Conservation (phyloP, 2,329 filamentous ascomycete species). For the Samsoniella hepiali region DNA sequence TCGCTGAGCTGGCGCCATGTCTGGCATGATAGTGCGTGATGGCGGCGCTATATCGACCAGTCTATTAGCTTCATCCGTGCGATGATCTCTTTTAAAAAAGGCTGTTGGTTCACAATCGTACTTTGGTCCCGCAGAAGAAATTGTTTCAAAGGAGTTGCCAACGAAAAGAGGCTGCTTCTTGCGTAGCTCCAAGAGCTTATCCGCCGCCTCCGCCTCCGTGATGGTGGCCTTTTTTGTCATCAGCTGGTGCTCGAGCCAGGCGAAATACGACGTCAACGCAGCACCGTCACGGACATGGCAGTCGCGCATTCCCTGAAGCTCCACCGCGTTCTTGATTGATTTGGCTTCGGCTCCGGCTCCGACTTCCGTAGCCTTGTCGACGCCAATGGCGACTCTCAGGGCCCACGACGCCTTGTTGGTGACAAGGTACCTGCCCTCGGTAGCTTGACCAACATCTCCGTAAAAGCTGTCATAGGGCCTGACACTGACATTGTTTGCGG, state of each 20-base stretch:
- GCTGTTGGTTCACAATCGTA: constrained; percentile 34
- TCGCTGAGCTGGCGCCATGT: constrained; percentile 71
- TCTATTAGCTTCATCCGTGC: constrained; percentile 15
- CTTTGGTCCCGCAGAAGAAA: constrained; percentile 85
- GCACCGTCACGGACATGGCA: constrained; percentile 94
- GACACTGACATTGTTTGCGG: constrained; percentile 66
- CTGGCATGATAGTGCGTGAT: constrained; percentile 96
- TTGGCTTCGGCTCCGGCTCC: constrained; percentile 83
- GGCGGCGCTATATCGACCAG: constrained; percentile 62
- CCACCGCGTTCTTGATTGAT: constrained; percentile 87
- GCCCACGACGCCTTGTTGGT: constrained; percentile 94
- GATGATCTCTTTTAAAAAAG: no score
- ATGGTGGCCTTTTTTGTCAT: constrained; percentile 67
- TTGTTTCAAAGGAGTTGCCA: constrained; percentile 91
- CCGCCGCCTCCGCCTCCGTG: constrained; percentile 87
- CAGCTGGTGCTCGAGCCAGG: constrained; percentile 92
- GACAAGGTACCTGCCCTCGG: constrained; percentile 69
- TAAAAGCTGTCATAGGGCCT: constrained; percentile 84
- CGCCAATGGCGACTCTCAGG: constrained; percentile 78
- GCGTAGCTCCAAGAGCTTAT: constrained; percentile 79
- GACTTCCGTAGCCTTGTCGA: constrained; percentile 80
- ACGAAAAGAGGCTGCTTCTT: constrained; percentile 70
- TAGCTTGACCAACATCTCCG: constrained; percentile 61
- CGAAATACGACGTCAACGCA: constrained; percentile 87
- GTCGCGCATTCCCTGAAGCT: constrained; percentile 87